Base-by-base conservation (phyloP, 1,284 basidiomycete genomes). In the Boletus smithii region DNA sequence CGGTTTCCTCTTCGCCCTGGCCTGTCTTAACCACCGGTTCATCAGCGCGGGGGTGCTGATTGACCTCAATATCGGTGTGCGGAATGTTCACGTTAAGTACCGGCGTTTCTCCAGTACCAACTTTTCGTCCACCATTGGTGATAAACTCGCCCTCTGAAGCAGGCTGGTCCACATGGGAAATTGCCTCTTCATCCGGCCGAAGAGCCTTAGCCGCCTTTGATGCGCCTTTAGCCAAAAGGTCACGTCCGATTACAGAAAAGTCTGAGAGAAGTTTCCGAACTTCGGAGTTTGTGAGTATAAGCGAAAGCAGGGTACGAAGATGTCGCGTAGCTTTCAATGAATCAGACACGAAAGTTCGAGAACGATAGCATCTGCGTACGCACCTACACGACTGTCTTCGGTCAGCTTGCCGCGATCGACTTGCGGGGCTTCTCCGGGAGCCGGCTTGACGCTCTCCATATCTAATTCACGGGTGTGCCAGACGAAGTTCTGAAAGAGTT, bases 281-380 rank as follows among this genome's bases (percentile, higher is more conserved):
- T 71, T 97, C 94, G 1, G 85, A 85, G 72, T 95, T 97, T 65
- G 92, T 95, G 55, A 91, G 74, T 60, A 97, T 77, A 56, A 97
- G 85, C 18, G 79, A 79, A 44, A 88, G 70, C 41, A 97, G 77
- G 0, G 91, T 92, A 53, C 91, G 86, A n/a, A 97, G 77, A 67
- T 97, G 89, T 48, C 79, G 76, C 37, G 86, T 79, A 14, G 91
- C 92, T 86, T 47, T 9, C 13, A 24, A 24, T 6, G 2, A 4
- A 13, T 51, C n/a, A 56, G 46, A 30, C 7, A 5, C 8, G 22
- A 16, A 30, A 8, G 8, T 32, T 40, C 42, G 11, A 23, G 26
- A 42, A 22, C 33, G 8, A 10, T 4, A 10, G 5, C 3, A 22
- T 38, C 13, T 35, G 44, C 7, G 52, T 68, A 22, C 46, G 23